Conservation (phyloP, 2,329 filamentous ascomycete genomes). For the Beauveria pseudobassiana region DNA sequence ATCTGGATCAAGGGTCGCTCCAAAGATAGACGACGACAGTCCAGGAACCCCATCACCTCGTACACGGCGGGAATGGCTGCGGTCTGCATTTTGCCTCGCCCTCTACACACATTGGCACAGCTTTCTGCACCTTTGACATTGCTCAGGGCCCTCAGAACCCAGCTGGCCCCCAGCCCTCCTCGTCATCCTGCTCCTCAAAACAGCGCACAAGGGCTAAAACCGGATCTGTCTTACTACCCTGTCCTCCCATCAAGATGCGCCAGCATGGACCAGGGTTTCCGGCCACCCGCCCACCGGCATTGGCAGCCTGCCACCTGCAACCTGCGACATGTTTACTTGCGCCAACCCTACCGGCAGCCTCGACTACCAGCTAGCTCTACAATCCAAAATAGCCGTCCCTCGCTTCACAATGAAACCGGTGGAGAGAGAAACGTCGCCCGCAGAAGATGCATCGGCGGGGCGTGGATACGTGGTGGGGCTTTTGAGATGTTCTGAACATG, state of each 20-base stretch:
- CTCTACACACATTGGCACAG: background rate
- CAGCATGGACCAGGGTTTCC: constrained; percentile 7
- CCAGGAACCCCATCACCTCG: background rate
- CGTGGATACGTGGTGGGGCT: constrained; percentile 5
- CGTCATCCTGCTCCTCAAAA: no score
- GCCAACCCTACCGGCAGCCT: background rate
- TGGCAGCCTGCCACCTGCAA: background rate
- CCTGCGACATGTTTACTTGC: background rate
- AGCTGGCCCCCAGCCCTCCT: background rate
- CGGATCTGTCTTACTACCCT: constrained; percentile 1
- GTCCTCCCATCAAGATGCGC: constrained; percentile 9
- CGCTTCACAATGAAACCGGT: background rate
- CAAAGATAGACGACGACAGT: background rate
- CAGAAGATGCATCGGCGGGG: constrained; percentile 11
- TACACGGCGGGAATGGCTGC: background rate
- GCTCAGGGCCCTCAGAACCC: background rate
- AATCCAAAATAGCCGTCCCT: background rate
- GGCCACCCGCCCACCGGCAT: background rate
- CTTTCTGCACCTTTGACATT: background rate
- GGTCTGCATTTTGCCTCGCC: background rate
- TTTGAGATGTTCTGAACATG: constrained; percentile 4
- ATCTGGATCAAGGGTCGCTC: background rate
- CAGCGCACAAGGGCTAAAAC: background rate
- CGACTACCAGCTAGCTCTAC: background rate
- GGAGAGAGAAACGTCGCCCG: constrained; percentile 5